Percentiles rank a stretch among this genome's conserved stretches.
Conservation (phyloP, 306 rosid species). For the Cucurbita maxima region DNA sequence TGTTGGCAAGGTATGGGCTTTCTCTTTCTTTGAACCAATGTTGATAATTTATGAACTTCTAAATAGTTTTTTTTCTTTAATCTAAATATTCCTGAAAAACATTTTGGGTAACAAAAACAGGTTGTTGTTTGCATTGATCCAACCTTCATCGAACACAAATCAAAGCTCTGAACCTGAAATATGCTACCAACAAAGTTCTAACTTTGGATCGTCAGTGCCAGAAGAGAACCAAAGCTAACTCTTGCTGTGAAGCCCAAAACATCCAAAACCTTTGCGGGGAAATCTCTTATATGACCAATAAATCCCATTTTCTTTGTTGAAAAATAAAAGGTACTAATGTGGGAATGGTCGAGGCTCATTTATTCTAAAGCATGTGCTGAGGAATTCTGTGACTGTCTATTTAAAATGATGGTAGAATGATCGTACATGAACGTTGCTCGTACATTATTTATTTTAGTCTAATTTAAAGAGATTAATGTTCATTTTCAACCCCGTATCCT, state of each 20-base stretch:
- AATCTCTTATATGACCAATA: neutral
- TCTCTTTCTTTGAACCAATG: neutral
- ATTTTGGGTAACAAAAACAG: constrained; percentile 23
- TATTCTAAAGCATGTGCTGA: neutral
- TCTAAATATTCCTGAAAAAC: neutral
- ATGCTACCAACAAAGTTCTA: neutral
- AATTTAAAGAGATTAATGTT: neutral
- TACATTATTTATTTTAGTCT: neutral
- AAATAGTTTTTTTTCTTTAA: neutral
- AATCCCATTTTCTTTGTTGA: neutral
- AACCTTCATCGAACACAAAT: constrained; percentile 30
- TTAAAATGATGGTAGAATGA: neutral
- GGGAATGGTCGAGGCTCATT: neutral
- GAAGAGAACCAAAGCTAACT: neutral
- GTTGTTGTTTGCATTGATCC: constrained; percentile 86
- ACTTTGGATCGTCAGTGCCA: neutral
- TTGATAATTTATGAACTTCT: neutral
- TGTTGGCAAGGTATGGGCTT: constrained; percentile 67
- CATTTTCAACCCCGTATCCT: neutral
- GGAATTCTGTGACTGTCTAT: neutral
- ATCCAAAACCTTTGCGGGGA: neutral
- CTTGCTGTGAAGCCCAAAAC: neutral
- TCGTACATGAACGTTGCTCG: neutral
- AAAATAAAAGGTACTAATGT: neutral
- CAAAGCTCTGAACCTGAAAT: constrained; percentile 42